These are phyloP conservation scores for Passalora sequoiae DNA, from an alignment of 2,329 filamentous ascomycete genomes.

Conservation along the genomic window DNA sequence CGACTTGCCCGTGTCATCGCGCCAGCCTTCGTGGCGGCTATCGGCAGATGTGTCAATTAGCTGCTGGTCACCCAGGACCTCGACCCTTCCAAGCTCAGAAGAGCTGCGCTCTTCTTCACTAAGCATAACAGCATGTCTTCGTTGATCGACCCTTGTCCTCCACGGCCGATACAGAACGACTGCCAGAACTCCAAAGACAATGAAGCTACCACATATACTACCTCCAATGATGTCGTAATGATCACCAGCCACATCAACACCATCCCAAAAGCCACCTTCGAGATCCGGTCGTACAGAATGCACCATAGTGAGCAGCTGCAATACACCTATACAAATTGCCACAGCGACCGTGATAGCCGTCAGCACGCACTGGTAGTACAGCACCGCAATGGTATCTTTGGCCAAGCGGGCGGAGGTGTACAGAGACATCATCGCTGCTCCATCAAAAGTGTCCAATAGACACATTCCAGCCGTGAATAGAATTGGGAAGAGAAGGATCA, in stretches of 20 bases:
- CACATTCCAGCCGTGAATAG: conserved; percentile 96
- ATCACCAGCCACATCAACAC: conserved; percentile 69
- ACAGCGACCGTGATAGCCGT: conserved; percentile 79
- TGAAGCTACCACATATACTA: conserved; percentile 76
- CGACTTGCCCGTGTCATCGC: conserved; percentile 7
- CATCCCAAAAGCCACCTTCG: conserved; percentile 81
- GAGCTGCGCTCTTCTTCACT: conserved; percentile 6
- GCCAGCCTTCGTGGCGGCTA: conserved; percentile 1
- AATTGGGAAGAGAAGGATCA: conserved; percentile 85
- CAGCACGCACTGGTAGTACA: conserved; percentile 89
- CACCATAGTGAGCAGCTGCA: conserved; percentile 76
- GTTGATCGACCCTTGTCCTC: conserved; percentile 55
- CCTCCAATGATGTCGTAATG: conserved; percentile 84
- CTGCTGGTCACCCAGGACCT: conserved; percentile 12
- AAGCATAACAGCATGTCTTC: conserved; percentile 4
- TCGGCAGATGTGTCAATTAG: conserved; percentile 12
- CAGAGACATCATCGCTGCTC: conserved; percentile 88
- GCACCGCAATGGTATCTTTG: conserved; percentile 76
- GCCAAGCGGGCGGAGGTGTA: conserved; percentile 78
- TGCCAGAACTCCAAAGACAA: conserved; percentile 69
- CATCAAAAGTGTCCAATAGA: conserved; percentile 84
- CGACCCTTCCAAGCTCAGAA: conserved; percentile 7
- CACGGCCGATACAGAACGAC: conserved; percentile 75
- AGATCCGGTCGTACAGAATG: conserved; percentile 66
- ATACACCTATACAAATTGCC: conserved; percentile 75